These are phyloP conservation scores for Sporobolomyces roseus DNA, from an alignment of 768 basidiomycete species.

Conservation along the genomic window DNA sequence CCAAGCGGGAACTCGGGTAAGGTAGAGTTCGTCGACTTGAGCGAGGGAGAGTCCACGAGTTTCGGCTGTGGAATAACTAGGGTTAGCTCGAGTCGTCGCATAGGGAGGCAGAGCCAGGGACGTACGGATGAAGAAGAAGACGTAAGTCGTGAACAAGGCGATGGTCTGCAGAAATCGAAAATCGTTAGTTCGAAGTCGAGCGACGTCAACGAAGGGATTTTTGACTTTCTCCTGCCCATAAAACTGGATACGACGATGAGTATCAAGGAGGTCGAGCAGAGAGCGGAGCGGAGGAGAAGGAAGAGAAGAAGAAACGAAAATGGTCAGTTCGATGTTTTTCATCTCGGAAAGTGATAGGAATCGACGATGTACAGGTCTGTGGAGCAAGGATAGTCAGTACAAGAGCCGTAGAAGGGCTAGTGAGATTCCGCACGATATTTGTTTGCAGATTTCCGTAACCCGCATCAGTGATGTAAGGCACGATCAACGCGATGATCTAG, in stretches of 20 bases:
- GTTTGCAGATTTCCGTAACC: constrained; percentile 32
- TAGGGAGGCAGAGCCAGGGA: no score
- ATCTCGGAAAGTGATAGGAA: no score
- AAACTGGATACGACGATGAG: neutral
- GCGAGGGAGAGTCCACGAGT: constrained; percentile 28
- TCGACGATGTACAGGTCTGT: no score
- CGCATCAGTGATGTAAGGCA: constrained; percentile 36
- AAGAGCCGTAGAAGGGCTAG: no score
- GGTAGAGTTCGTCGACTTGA: constrained; percentile 40
- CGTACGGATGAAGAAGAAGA: constrained; percentile 37
- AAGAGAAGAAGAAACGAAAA: neutral
- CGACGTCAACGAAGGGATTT: neutral
- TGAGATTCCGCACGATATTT: constrained; percentile 3
- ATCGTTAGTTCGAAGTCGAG: neutral
- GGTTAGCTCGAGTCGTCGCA: no score
- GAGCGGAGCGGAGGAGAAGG: no score
- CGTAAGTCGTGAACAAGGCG: constrained; percentile 21
- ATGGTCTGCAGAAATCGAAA: constrained; percentile 1
- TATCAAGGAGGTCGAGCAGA: no score
- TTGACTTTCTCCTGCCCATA: neutral
- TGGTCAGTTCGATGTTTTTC: no score
- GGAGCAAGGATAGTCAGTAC: no score
- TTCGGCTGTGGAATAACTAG: no score
- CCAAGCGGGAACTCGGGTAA: constrained; percentile 30
- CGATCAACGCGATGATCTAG: constrained; percentile 19